Conservation (phyloP, 108 stramenopile species). For the Chaetoceros muelleri region DNA sequence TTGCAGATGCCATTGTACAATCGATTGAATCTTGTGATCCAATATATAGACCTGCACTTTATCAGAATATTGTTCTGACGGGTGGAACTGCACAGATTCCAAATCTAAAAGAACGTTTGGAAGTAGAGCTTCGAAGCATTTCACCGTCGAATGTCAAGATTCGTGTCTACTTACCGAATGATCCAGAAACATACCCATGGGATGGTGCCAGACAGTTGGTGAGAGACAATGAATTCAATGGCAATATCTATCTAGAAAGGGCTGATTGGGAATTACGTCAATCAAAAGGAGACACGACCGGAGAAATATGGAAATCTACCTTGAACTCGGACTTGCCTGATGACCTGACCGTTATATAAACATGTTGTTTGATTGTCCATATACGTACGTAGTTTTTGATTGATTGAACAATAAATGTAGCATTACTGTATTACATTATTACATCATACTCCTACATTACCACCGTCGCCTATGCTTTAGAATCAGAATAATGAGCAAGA, state of each 20-base stretch:
- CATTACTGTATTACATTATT: no score
- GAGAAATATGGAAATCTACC: not conserved
- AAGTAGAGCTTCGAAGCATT: slow-evolving; percentile 57
- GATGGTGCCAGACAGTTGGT: not conserved
- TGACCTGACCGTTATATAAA: not conserved
- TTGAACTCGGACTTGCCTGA: not conserved
- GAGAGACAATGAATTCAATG: not conserved
- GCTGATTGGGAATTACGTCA: not conserved
- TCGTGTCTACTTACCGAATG: not conserved
- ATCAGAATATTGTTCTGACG: slow-evolving; percentile 64
- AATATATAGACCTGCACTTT: slow-evolving; percentile 62
- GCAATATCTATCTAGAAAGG: not conserved
- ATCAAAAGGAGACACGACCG: not conserved
- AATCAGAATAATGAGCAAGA: slow-evolving; percentile 72
- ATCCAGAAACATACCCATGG: not conserved
- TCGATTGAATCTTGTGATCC: slow-evolving; percentile 64
- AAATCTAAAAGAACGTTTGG: slow-evolving; percentile 54
- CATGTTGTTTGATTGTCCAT: not conserved
- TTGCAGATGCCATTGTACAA: slow-evolving; percentile 73
- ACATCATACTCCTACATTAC: slow-evolving; percentile 1
- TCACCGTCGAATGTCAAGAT: slow-evolving; percentile 23
- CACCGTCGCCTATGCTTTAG: slow-evolving; percentile 52
- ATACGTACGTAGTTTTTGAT: not conserved
- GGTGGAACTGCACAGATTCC: slow-evolving; percentile 82
- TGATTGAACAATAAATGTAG: not conserved